phyloP scores from a whole-genome alignment of 2,329 filamentous ascomycete species.

The Botryosphaeria agaves region DNA sequence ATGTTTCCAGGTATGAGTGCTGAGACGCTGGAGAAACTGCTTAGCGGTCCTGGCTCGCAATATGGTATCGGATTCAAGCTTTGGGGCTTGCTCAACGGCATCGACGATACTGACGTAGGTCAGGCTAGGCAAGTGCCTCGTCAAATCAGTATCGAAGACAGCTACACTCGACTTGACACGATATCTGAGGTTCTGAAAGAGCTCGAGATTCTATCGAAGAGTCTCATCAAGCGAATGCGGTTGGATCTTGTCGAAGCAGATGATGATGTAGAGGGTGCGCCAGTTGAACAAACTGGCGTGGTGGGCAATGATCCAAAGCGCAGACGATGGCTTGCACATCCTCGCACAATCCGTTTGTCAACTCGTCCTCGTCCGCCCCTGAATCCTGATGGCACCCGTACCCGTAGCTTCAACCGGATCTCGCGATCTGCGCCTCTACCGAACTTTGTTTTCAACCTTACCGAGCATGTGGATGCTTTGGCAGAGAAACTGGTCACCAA shows the following conservation, averaged over 20 bases:
- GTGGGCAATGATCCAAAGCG: slow-evolving; percentile 6
- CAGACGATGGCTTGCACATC: slow-evolving; percentile 57
- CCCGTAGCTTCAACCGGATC: slow-evolving; percentile 47
- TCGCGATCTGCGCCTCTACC: slow-evolving; percentile 64
- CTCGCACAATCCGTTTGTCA: slow-evolving; percentile 65
- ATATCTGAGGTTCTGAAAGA: slow-evolving; percentile 48
- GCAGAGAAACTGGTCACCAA: slow-evolving; percentile 55
- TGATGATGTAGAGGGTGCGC: slow-evolving; percentile 10
- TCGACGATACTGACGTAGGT: slow-evolving; percentile 59
- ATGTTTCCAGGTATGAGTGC: slow-evolving; percentile 44
- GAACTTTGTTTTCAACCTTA: slow-evolving; percentile 51
- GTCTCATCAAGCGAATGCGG: slow-evolving; percentile 62
- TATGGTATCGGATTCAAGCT: slow-evolving; percentile 54
- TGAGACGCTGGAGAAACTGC: slow-evolving; percentile 45
- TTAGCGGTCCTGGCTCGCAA: slow-evolving; percentile 52
- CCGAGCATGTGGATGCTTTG: slow-evolving; percentile 38
- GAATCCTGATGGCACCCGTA: slow-evolving; percentile 34
- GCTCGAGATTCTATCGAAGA: slow-evolving; percentile 48
- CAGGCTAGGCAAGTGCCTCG: slow-evolving; percentile 54
- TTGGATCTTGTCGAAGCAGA: slow-evolving; percentile 49
- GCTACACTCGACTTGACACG: slow-evolving; percentile 56
- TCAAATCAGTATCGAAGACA: slow-evolving; percentile 92
- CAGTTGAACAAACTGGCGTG: slow-evolving; percentile 4
- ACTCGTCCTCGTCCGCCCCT: slow-evolving; percentile 45
- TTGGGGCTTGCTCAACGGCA: slow-evolving; percentile 67